Evolutionary conservation across 345 rosid species (phyloP), one percentile per base, ranked within the genome.

Genomic region (Arabis hirsuta): DNA sequence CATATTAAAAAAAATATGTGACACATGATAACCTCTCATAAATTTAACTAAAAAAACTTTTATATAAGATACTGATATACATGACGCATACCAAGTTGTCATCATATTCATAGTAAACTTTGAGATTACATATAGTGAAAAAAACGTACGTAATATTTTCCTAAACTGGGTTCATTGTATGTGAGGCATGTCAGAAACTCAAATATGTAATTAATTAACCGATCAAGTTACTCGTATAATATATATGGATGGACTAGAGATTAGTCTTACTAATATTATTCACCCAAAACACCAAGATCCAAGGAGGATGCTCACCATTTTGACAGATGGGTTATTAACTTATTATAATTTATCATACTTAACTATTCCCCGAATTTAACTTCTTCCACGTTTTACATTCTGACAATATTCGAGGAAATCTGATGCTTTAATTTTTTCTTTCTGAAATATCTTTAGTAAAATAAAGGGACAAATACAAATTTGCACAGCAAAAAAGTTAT

Each of bases 351-450:
- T 57, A 74, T 31, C 54, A 58, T 50, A 65, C 60, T 39, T 74
- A 44, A 45, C 13, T 68, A 26, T 68, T 68, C 69, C 2, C 36
- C 2, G 19, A 26, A 36, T 16, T 61, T 53, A 75, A 67, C 48
- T 67, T 74, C 64, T 53, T 53, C 52, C 68, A 53, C 56, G 69
- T 68, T 74, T 67, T 36, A 60, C 47, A 68, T 60, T 74, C 69
- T 74, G 73, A 74, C 79, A 62, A 54, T 75, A 75, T 75, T 75
- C 79, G 79, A 61, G 57, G 51, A 60, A 61, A 62, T 61, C 45
- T 31, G 51, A 67, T 68, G 55, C 73, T 68, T 26, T 36, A n/a
- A 16, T 43, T 38, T 12, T 31, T n/a, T 14, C 58, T 14, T 22
- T 22, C 24, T 66, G 46, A 74, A 63, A 39, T 16, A 29, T 29